Conservation (phyloP, 257 asterid species). For the Solanum sejunctum region DNA sequence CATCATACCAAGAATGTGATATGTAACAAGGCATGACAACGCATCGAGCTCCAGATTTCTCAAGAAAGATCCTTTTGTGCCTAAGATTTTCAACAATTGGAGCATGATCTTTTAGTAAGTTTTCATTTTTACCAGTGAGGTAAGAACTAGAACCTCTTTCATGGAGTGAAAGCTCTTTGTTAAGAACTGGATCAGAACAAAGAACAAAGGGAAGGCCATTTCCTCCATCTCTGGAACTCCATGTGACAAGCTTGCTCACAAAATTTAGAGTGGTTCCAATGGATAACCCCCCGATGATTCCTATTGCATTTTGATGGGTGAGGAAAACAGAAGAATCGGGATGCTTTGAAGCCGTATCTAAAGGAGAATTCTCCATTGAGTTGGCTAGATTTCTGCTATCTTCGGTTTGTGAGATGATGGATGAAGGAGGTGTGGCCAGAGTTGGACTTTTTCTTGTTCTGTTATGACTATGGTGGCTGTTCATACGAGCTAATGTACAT, state of each 20-base stretch:
- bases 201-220: constrained; percentile 33
- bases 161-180: constrained; percentile 27
- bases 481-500: constrained; percentile 14
- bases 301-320: constrained; percentile 18
- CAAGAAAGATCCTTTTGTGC: constrained; percentile 43
- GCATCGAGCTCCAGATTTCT: constrained; percentile 51
- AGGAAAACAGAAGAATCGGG: constrained; percentile 4
- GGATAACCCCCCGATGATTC: constrained; percentile 35
- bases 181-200: constrained; percentile 51
- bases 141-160: constrained; percentile 16
- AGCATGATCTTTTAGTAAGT: constrained; percentile 4
- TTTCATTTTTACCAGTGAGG: constrained; percentile 5
- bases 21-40: constrained; percentile 67
- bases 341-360: not conserved
- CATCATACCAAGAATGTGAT: constrained; percentile 53
- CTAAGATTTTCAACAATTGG: constrained; percentile 34
- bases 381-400: constrained; percentile 14
- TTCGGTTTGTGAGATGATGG: constrained; percentile 13
- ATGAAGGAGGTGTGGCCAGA: constrained; percentile 18
- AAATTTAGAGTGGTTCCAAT: constrained; percentile 19
- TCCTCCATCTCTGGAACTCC: constrained; percentile 16
- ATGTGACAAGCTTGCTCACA: constrained; percentile 21
- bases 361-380: not conserved
- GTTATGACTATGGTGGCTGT: constrained; percentile 24
- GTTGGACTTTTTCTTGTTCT: constrained; percentile 24